A percentile compares a stretch with the other conserved stretches of the same genome.
These are phyloP conservation scores for Diatrype stigma DNA, from an alignment of 2,329 filamentous ascomycete genomes.

Conservation along the genomic window DNA sequence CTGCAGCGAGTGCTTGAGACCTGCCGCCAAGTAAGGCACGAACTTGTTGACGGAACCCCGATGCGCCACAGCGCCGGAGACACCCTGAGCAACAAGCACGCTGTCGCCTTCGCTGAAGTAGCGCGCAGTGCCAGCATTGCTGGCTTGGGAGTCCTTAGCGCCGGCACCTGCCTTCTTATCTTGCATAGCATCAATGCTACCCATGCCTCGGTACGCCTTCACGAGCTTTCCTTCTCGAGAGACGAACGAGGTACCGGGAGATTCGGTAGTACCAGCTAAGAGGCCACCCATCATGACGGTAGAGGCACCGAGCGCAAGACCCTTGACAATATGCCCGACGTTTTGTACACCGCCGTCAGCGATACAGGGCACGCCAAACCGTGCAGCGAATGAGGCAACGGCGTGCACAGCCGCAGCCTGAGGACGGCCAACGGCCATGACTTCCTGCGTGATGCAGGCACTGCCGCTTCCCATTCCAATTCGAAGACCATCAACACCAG, in stretches of 20 bases:
- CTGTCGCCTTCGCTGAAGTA: constrained; percentile 98
- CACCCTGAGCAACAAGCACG: constrained; percentile 93
- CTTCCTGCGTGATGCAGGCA: constrained; percentile 98
- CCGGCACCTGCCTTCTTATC: constrained; percentile 89
- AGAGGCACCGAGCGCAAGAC: constrained; percentile 86
- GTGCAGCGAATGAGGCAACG: constrained; percentile 82
- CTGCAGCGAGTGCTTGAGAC: constrained; percentile 95
- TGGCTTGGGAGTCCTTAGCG: constrained; percentile 67
- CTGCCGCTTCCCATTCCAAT: constrained; percentile 99
- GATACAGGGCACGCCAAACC: constrained; percentile 95
- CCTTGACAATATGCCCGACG: constrained; percentile 98
- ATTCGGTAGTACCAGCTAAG: constrained; percentile 94
- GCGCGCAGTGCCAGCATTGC: constrained; percentile 91
- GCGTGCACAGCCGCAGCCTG: constrained; percentile 91
- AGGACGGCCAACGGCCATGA: constrained; percentile 97
- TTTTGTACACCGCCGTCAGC: constrained; percentile 98
- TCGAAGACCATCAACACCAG: constrained; percentile 90
- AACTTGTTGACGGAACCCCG: constrained; percentile 89
- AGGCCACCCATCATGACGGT: constrained; percentile 99
- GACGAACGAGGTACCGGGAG: constrained; percentile 93
- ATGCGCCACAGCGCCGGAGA: constrained; percentile 80
- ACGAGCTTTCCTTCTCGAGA: constrained; percentile 96
- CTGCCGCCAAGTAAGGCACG: constrained; percentile 89
- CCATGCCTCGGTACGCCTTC: constrained; percentile 99
- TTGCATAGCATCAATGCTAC: constrained; percentile 98